phyloP scores from a whole-genome alignment of 805 yeast genomes.

The Yarrowia porcina region DNA sequence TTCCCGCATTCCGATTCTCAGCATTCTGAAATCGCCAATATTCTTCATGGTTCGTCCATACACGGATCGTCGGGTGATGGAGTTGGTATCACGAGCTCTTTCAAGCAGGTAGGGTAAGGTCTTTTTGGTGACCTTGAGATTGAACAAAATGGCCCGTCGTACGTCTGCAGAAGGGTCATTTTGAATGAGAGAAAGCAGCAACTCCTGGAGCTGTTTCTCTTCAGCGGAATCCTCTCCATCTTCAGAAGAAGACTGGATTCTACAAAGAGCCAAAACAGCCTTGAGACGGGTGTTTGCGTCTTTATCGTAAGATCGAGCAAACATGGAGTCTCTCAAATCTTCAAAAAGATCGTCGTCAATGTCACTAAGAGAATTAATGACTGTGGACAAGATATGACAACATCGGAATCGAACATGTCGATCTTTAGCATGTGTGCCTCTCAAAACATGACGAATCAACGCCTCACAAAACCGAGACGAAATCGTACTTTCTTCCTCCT shows the following conservation, averaged over 20 bases:
- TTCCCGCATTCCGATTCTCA: constrained; percentile 58
- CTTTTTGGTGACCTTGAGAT: constrained; percentile 53
- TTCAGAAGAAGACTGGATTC: constrained; percentile 58
- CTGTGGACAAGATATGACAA: constrained; percentile 67
- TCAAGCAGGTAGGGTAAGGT: constrained; percentile 64
- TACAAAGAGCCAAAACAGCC: constrained; percentile 73
- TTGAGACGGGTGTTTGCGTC: constrained; percentile 79
- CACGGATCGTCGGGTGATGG: constrained; percentile 67
- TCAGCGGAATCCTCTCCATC: constrained; percentile 27
- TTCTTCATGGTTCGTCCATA: constrained; percentile 66
- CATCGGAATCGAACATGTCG: constrained; percentile 75
- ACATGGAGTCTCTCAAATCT: constrained; percentile 56
- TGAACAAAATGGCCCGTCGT: constrained; percentile 75
- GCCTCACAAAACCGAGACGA: constrained; percentile 55
- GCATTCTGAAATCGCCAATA: constrained; percentile 57
- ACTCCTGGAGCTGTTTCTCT: constrained; percentile 35
- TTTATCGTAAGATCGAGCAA: constrained; percentile 57
- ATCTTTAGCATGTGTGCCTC: constrained; percentile 75
- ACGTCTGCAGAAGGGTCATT: constrained; percentile 87
- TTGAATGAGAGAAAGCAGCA: constrained; percentile 52
- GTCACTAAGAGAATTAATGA: constrained; percentile 69
- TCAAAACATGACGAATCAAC: constrained; percentile 62
- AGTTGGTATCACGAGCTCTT: constrained; percentile 77
- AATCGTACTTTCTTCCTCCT: constrained; percentile 41
- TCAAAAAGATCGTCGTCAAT: constrained; percentile 70